Evolutionary conservation across 108 stramenopile species (phyloP).

Genomic region (Skeletonema marinoi): DNA sequence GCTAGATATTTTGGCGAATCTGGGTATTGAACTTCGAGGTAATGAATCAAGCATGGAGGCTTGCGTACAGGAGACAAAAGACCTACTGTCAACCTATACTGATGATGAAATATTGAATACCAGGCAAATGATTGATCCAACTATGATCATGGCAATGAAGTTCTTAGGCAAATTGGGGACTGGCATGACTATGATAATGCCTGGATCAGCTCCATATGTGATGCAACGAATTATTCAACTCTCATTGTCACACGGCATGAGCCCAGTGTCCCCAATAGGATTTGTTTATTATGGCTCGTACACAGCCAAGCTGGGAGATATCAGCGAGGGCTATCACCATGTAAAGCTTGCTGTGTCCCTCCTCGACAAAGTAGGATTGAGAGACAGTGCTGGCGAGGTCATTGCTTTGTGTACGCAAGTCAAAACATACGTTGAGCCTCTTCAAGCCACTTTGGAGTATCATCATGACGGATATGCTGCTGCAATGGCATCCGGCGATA

Average conservation of each 20-base stretch:
- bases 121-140: constrained; percentile 13
- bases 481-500: constrained; percentile 25
- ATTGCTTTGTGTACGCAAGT: constrained; percentile 1
- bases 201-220: not conserved
- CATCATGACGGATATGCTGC: not conserved
- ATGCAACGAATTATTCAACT: constrained; percentile 7
- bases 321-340: constrained; percentile 7
- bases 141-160: constrained; percentile 26
- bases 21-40: constrained; percentile 6
- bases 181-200: not conserved
- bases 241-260: constrained; percentile 9
- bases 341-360: constrained; percentile 8
- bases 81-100: not conserved
- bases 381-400: constrained; percentile 11
- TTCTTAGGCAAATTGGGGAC: constrained; percentile 3
- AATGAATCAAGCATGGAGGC: not conserved
- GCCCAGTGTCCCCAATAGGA: constrained; percentile 8
- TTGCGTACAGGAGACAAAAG: not conserved
- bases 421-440: constrained; percentile 2
- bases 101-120: constrained; percentile 6
- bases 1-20: not conserved
- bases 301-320: constrained; percentile 2
- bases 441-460: constrained; percentile 4
- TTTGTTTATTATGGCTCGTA: constrained; percentile 13
- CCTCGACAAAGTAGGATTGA: not conserved